Base-by-base conservation (phyloP, 306 rosid genomes). In the Astragalus membranaceus region DNA sequence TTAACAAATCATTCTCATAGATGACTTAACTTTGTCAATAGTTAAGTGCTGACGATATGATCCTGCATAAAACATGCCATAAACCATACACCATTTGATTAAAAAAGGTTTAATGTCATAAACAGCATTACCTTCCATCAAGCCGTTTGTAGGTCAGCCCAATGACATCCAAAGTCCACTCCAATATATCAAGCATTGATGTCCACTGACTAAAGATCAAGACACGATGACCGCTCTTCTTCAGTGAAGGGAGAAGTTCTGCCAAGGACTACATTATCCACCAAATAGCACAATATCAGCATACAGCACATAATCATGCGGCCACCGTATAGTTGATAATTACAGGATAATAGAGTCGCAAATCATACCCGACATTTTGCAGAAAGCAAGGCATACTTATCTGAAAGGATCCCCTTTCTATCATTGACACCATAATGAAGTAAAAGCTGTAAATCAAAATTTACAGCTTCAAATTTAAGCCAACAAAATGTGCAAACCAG, bases 181-280 rank as follows among this genome's bases (percentile, higher is more conserved):
- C 98, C 82, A 94, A 80, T 70, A 94, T 85, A 81, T 94, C 96
- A 70, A 94, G 98, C 98, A 94, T 90, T 56, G 98, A 94, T 4
- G 97, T 94, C 98, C 98, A 94, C 73, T 94, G 96, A 82, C 97
- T 90, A 70, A 94, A 94, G 61, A 94, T 94, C 77, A 94, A 73
- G 43, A 83, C 97, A 8, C 95, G 96, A 76, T 94, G 97, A 54
- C 98, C 97, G 68, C 67, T 83, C 67, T 75, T 76, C 82, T 90
- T 76, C 67, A 94, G 79, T 65, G 90, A 75, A 60, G 98, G 98
- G 49, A 94, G 98, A 75, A 94, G 91, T 36, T 83, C 70, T 36
- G 81, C 81, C 70, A 90, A 81, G 69, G 90, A 95, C 97, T 94
- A 75, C 75, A 81, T 65, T 55, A 76, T 72, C 67, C 57, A 57